These are phyloP conservation scores for Tetrapyrgos nigripes DNA, from an alignment of 1,284 basidiomycete genomes.

Conservation along the genomic window DNA sequence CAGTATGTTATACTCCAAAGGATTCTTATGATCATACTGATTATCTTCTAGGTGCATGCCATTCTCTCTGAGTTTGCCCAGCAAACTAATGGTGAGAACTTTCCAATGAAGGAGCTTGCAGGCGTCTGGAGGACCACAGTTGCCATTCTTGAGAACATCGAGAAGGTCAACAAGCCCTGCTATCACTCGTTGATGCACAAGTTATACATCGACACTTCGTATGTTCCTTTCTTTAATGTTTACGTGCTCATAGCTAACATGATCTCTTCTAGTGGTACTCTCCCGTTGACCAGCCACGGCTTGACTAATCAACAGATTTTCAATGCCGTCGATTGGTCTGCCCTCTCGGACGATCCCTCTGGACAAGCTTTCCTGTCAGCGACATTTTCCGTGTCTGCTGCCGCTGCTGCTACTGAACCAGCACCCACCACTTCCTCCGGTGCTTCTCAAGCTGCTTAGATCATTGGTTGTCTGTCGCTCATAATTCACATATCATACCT, in stretches of 20 bases:
- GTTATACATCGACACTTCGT: not conserved
- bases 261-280: no score
- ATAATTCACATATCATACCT: no score
- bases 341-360: not conserved
- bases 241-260: not conserved
- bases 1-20: no score
- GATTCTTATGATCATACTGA: not conserved
- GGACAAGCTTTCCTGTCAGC: no score
- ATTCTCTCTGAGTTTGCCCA: not conserved
- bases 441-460: no score
- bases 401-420: no score
- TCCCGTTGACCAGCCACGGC: not conserved
- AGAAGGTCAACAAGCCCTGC: not conserved
- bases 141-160: not conserved
- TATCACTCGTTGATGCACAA: not conserved
- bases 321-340: conserved; percentile 2
- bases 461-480: no score
- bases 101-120: not conserved
- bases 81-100: not conserved
- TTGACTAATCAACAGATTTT: not conserved
- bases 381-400: no score
- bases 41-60: not conserved
- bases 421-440: no score
- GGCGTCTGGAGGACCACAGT: not conserved
- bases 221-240: not conserved